Percentiles rank a stretch among this genome's conserved stretches.
Conservation (phyloP, 2,329 filamentous ascomycete genomes). For the Pyricularia grisea region DNA sequence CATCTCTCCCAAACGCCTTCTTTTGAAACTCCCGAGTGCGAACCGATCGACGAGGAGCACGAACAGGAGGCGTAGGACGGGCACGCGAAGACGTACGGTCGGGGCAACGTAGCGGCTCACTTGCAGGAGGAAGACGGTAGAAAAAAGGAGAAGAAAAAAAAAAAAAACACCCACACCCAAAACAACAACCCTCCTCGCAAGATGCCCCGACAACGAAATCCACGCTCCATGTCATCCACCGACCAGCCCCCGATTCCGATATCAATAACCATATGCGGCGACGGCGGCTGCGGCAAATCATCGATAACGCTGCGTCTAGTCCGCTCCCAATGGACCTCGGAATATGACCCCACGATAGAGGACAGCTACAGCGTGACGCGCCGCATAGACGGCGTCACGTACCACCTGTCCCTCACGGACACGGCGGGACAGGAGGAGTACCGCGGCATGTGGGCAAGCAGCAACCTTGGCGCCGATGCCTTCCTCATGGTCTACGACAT, state of each 20-base stretch:
- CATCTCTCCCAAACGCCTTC: background rate
- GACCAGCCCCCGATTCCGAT: constrained; percentile 43
- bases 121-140: background rate
- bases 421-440: constrained; percentile 89
- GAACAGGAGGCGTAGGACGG: background rate
- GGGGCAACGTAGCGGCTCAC: background rate
- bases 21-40: background rate
- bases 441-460: constrained; percentile 74
- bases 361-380: constrained; percentile 81
- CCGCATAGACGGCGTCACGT: constrained; percentile 68
- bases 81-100: background rate
- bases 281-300: constrained; percentile 77
- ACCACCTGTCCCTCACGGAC: constrained; percentile 72
- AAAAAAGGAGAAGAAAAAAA: background rate
- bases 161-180: background rate
- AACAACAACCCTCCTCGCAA: background rate
- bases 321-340: constrained; percentile 73
- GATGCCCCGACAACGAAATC: constrained; percentile 1
- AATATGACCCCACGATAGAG: constrained; percentile 74
- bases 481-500: constrained; percentile 87
- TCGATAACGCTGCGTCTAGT: constrained; percentile 78
- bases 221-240: constrained; percentile 3
- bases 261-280: constrained; percentile 76
- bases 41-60: background rate
- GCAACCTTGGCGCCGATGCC: constrained; percentile 70